Base-by-base conservation (phyloP, 768 basidiomycete species). In the Xerocomellus dryophilus region DNA sequence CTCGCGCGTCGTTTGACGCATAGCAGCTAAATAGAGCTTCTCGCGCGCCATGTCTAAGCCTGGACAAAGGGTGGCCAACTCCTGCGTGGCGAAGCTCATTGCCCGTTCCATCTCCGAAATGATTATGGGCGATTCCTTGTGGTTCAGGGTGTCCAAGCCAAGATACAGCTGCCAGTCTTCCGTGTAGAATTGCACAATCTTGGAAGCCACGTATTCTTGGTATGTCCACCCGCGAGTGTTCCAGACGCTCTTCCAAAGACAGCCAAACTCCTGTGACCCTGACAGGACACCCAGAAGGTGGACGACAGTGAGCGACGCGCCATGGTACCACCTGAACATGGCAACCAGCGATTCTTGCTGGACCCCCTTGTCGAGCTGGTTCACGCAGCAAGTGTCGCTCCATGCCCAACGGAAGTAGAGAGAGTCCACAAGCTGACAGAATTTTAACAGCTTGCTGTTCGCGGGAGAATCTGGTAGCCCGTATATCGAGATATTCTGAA, bases 91-190 rank as follows among this genome's bases (percentile, higher is more conserved):
- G 20, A 47, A 6, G 0, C 10, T 9, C 2, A 31, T 21, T 0
- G 27, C 53, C 4, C 21, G 36, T 15, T 50, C 15, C 53, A 57
- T 57, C 20, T 57, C 56, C 17, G 21, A 21, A n/a, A 50, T 7
- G 7, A 58, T 39, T 3, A 14, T 5, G 6, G 50, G 40, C 0
- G 53, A 57, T 7, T 57, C 29, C 21, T 57, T 57, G 46, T 51
- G 48, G 31, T 58, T 57, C 21, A n/a, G 45, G 3, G 38, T n/a
- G 2, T 10, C 14, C 39, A 58, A 23, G 0, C 10, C 48, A 3
- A 49, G 47, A n/a, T 58, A 58, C 6, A 57, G 57, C 17, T 47
- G 47, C 57, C 54, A 56, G 31, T 56, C 54, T 9, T 56, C 52
- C 0, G 57, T 54, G 20, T 59, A 60, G 32, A 60, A 59, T 18